Evolutionary conservation across 2,329 filamentous ascomycete species (phyloP), one percentile per base, ranked within the genome.

Genomic region (Dothidotthia symphoricarpi): DNA sequence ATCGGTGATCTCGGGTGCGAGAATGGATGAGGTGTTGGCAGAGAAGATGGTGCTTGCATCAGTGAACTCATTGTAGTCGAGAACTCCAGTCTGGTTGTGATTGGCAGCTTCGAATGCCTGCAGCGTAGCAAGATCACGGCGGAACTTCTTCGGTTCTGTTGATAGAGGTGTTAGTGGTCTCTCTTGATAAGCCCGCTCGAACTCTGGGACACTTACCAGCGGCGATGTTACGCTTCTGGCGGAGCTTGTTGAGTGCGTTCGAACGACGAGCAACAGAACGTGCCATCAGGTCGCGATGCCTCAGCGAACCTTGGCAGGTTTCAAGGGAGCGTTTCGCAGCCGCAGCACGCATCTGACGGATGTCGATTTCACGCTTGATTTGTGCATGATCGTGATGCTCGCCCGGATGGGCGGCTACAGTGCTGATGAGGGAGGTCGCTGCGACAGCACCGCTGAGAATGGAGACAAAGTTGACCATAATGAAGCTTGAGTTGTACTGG

Each of bases 341-440:
- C 14, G 42, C 38, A 16, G 52, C 48, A 14, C 45, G 43, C 33
- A 48, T 24, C 12, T 58, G 45, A 34, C 61, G 57, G 24, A 32
- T 52, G 17, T 54, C 41, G 30, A 67, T 55, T 38, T 65, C 49
- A 7, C 59, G 52, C 47, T 56, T 59, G 43, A 65, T 38, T 17
- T 55, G 49, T 25, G 47, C 39, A 37, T 50, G 46, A 22, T 64
- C 57, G 31, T 65, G 61, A 31, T 59, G 55, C 42, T 66, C 63
- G 24, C 62, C 62, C 16, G 63, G 62, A 25, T 66, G 63, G 24
- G 61, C 61, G 24, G 43, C 13, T 11, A 43, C 46, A 22, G 47
- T 31, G 28, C 41, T 25, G 4, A 55, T 33, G 24, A 58, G 43
- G 12, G 47, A 51, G 30, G 53, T 41, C 11, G 41, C 47, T 13